Evolutionary conservation across 371 early-diverging fungal species (phyloP).

Genomic region (Dinochytrium kinnereticum): DNA sequence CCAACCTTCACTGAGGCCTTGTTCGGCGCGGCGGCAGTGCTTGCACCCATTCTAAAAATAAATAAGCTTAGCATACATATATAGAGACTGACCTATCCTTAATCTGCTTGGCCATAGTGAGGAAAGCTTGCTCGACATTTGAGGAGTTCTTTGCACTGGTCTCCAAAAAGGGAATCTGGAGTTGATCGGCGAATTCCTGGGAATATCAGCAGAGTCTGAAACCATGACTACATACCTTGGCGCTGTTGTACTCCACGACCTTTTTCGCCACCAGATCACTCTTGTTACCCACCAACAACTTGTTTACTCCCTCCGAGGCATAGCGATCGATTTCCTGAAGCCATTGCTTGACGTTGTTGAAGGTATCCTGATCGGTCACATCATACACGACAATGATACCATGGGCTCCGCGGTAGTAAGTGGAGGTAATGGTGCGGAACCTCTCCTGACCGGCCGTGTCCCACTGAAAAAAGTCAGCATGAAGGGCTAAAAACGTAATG

Average conservation of each 20-base stretch:
- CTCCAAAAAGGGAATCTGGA: conserved; percentile 91
- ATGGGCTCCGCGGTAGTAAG: conserved; percentile 99
- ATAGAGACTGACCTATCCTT: conserved; percentile 52
- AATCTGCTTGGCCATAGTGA: conserved; percentile 87
- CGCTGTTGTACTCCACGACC: conserved; percentile 64
- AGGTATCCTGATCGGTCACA: conserved; percentile 97
- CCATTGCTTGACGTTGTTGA: conserved; percentile 98
- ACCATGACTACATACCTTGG: conserved; percentile 47
- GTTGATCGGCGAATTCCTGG: conserved; percentile 84
- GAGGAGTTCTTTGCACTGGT: conserved; percentile 97
- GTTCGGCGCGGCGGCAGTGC: conserved; percentile 38
- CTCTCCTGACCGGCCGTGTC: conserved; percentile 99
- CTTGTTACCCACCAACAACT: conserved; percentile 99
- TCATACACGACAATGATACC: conserved; percentile 99
- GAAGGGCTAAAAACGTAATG: neutral
- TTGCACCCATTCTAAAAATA: conserved; percentile 41
- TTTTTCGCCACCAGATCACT: conserved; percentile 92
- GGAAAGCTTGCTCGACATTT: conserved; percentile 97
- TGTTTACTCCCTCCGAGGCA: conserved; percentile 96
- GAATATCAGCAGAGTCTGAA: neutral
- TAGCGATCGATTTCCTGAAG: conserved; percentile 97
- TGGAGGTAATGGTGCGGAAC: conserved; percentile 99
- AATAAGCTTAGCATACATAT: neutral
- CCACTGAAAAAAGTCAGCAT: conserved; percentile 62
- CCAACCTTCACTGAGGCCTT: conserved; percentile 45